phyloP scores from a whole-genome alignment of 192 early-diverging fungal species.

The Kappamyces sp. region DNA sequence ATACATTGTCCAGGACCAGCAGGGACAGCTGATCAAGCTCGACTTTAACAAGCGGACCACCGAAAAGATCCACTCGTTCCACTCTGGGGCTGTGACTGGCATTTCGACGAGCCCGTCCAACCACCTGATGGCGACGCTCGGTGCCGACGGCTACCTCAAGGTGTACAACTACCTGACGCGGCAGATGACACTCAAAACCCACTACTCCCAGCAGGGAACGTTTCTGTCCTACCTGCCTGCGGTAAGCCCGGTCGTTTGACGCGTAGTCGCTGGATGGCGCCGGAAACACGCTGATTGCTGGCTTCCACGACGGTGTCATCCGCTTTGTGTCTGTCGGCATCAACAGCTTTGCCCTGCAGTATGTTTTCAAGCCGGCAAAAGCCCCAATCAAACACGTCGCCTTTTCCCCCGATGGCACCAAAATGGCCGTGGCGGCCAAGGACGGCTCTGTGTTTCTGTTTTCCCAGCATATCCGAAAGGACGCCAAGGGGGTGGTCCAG shows the following conservation, averaged over 20 bases:
- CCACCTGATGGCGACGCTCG: slow-evolving; percentile 44
- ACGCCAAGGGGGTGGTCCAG: slow-evolving; percentile 1
- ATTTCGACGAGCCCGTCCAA: slow-evolving; percentile 35
- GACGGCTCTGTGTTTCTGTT: slow-evolving; percentile 56
- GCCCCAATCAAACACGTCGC: slow-evolving; percentile 34
- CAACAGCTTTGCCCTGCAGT: slow-evolving; percentile 37
- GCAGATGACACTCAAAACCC: slow-evolving; percentile 16
- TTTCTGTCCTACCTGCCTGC: slow-evolving; percentile 35
- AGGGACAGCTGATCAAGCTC: slow-evolving; percentile 40
- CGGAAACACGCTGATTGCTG: slow-evolving; percentile 45
- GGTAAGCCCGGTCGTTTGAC: slow-evolving; percentile 26
- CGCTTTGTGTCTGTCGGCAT: slow-evolving; percentile 30
- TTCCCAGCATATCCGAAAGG: slow-evolving; percentile 23
- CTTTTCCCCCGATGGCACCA: slow-evolving; percentile 46
- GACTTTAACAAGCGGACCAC: slow-evolving; percentile 42
- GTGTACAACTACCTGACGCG: slow-evolving; percentile 45
- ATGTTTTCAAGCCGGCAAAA: slow-evolving; percentile 52
- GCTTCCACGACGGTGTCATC: slow-evolving; percentile 55
- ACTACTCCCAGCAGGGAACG: slow-evolving; percentile 34
- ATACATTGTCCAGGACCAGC: slow-evolving; percentile 43
- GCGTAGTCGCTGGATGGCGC: slow-evolving; percentile 37
- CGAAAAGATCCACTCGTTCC: slow-evolving; percentile 43
- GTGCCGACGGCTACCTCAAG: slow-evolving; percentile 41
- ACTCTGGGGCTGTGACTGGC: slow-evolving; percentile 41
- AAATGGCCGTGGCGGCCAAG: slow-evolving; percentile 39